Evolutionary conservation across 257 asterid genomes (phyloP).

Genomic region (Knoxia roxburghii): DNA sequence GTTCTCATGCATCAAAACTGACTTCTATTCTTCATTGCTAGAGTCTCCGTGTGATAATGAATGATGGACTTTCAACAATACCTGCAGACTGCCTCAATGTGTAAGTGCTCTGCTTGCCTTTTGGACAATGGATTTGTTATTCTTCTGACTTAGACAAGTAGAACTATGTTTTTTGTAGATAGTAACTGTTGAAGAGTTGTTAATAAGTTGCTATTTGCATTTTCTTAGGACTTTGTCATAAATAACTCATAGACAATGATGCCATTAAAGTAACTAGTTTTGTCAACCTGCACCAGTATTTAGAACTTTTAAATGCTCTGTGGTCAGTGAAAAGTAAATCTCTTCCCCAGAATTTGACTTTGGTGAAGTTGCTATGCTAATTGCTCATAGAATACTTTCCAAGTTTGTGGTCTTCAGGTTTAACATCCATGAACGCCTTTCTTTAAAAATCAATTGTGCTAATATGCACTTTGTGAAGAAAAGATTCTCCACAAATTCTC

Average conservation of each 20-base stretch:
- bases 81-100: conserved; percentile 81
- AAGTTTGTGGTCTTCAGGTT: background rate
- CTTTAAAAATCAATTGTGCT: no score
- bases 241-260: background rate
- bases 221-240: background rate
- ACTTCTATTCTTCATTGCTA: conserved; percentile 33
- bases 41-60: conserved; percentile 97
- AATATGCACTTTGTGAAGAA: no score
- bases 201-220: background rate
- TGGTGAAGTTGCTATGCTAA: background rate
- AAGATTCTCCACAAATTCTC: no score
- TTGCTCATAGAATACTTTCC: background rate
- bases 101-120: conserved; percentile 43
- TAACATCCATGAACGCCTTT: background rate
- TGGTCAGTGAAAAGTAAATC: no score
- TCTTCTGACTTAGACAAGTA: background rate
- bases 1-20: conserved; percentile 16
- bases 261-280: background rate
- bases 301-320: background rate
- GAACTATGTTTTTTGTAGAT: background rate
- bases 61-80: conserved; percentile 89
- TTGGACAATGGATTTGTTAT: background rate
- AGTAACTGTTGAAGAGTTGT: background rate
- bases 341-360: background rate
- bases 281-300: background rate